Evolutionary conservation across 164 flowering plant species (phyloP), one percentile per base, ranked within the genome.

Genomic region (Cinnamomum micranthum): DNA sequence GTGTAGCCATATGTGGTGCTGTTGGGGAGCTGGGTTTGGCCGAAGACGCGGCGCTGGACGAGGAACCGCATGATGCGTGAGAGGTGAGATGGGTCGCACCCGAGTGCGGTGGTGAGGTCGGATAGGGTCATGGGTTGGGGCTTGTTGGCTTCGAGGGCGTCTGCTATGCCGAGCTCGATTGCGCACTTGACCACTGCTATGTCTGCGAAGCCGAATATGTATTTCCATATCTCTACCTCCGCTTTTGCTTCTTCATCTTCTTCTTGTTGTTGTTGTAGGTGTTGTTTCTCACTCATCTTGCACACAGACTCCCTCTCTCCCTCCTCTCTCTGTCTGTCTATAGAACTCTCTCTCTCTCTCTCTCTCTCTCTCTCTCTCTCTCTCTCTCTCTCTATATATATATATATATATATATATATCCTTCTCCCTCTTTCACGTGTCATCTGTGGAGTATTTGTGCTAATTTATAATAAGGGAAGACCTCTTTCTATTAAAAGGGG

Each of bases 241-340:
- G 89, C 88, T 35, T 4, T 31, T 64, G 50, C 74, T 66, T 64
- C 65, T 31, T 51, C 58, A 3, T 22, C 65, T 0, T 27, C 67
- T 35, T 27, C 13, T 23, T 15, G 22, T 20, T 25, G 22, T 20
- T 25, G 5, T 31, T 75, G 60, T 62, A 60, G 52, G 22, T 59
- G 63, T 7, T 55, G 33, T 31, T 27, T 27, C 63, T 52, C 33
- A 19, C 47, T 41, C 47, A 41, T 41, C 47, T 41, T 41, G 47
- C 47, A 41, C 47, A 41, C 52, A 10, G n/a, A 19, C 14, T 3
- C 14, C 35, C 1, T 35, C 15, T 68, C 0, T 19, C 47, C 0
- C 47, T 10, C n/a, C n/a, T n/a, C n/a, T n/a, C n/a, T n/a, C n/a
- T n/a, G n/a, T n/a, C n/a, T n/a, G n/a, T n/a, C n/a, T n/a, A n/a